Conservation (phyloP, 306 rosid genomes). For the Elaeagnus macrophylla region DNA sequence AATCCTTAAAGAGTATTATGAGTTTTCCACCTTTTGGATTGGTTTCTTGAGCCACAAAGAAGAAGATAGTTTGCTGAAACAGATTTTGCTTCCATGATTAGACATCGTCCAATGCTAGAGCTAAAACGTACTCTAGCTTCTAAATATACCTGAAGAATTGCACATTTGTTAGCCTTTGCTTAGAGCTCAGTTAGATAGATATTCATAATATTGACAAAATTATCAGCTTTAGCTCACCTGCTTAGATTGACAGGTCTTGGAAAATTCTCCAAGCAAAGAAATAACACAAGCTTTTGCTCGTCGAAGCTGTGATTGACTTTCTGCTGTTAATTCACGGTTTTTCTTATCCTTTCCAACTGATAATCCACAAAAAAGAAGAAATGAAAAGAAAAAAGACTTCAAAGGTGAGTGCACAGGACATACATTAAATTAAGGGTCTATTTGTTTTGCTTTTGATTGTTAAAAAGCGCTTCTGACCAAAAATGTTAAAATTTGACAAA, state of each 20-base stretch:
- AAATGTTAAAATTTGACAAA: too few species aligned
- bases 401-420: not conserved
- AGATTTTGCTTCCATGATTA: slow-evolving; percentile 55
- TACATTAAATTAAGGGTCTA: not conserved
- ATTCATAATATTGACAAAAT: not conserved
- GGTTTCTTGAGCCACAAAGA: slow-evolving; percentile 54
- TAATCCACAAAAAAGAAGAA: slow-evolving; percentile 5
- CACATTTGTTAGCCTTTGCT: slow-evolving; percentile 8
- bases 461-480: too few species aligned
- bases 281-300: slow-evolving; percentile 78
- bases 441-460: not conserved
- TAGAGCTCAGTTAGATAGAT: not conserved
- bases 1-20: not conserved
- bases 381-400: not conserved
- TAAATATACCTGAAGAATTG: slow-evolving; percentile 56
- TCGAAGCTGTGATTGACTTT: slow-evolving; percentile 54
- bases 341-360: slow-evolving; percentile 41
- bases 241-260: slow-evolving; percentile 53
- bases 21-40: slow-evolving; percentile 36
- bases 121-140: slow-evolving; percentile 72
- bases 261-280: slow-evolving; percentile 84
- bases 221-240: slow-evolving; percentile 36
- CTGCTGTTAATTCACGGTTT: slow-evolving; percentile 28
- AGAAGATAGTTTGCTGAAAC: slow-evolving; percentile 68
- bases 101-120: slow-evolving; percentile 51